phyloP scores from a whole-genome alignment of 2,329 filamentous ascomycete genomes.

The Colletotrichum trifolii region DNA sequence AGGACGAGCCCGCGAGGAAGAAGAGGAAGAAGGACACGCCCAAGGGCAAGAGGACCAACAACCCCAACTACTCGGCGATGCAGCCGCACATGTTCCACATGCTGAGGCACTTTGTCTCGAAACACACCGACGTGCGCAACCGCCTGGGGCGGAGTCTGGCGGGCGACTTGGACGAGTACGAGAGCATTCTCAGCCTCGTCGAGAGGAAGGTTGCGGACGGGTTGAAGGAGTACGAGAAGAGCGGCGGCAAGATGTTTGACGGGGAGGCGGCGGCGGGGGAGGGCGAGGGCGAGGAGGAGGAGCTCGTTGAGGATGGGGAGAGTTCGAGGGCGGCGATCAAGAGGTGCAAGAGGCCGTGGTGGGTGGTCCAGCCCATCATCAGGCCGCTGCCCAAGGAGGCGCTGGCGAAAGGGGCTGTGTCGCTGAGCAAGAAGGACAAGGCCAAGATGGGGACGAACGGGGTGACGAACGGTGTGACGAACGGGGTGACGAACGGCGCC shows the following conservation, averaged over 20 bases:
- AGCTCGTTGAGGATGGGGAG: slow-evolving; percentile 56
- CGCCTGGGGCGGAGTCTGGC: slow-evolving; percentile 76
- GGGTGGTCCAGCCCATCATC: slow-evolving; percentile 89
- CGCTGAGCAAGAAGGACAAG: slow-evolving; percentile 76
- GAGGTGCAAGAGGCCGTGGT: slow-evolving; percentile 84
- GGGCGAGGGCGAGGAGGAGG: slow-evolving; percentile 43
- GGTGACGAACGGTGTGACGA: slow-evolving; percentile 33
- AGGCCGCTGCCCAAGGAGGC: slow-evolving; percentile 90
- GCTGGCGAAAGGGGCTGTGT: slow-evolving; percentile 81
- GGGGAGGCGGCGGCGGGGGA: slow-evolving; percentile 45
- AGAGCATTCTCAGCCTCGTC: slow-evolving; percentile 79
- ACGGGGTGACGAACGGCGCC: slow-evolving; percentile 1
- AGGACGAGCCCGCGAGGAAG: slow-evolving; percentile 63
- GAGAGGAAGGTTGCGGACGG: slow-evolving; percentile 80
- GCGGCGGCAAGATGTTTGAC: slow-evolving; percentile 60
- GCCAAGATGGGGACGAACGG: slow-evolving; percentile 53
- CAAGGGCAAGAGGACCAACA: slow-evolving; percentile 61
- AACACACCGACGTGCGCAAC: slow-evolving; percentile 86
- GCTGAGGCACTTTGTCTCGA: slow-evolving; percentile 81
- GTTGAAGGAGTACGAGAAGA: slow-evolving; percentile 73
- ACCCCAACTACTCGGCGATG: slow-evolving; percentile 82
- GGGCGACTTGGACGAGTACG: slow-evolving; percentile 81
- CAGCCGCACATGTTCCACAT: slow-evolving; percentile 95
- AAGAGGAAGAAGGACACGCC: slow-evolving; percentile 56
- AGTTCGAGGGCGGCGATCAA: slow-evolving; percentile 76